Base-by-base conservation (phyloP, 2,329 filamentous ascomycete genomes). In the Scolecobasidium constrictum region DNA sequence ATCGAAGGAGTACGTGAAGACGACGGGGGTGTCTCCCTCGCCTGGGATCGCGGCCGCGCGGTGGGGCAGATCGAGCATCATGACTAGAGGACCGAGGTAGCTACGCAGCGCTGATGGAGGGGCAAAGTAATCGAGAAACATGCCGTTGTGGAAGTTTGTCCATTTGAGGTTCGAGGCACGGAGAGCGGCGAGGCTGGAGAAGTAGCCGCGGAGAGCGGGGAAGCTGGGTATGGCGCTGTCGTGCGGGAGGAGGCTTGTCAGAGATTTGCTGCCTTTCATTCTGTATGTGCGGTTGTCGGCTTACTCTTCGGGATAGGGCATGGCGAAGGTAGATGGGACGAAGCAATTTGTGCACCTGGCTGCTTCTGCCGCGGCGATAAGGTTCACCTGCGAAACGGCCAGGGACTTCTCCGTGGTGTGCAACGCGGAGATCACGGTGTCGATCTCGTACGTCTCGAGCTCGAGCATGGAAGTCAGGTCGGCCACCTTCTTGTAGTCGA, bases 391-490 rank as follows among this genome's bases (percentile, higher is more conserved):
- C 11, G 49, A 23, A 15, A 45, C 19, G n/a, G n/a, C n/a, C n/a
- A n/a, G n/a, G 21, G 34, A 42, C 13, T 9, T 42, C 9, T 37
- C 35, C 22, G 38, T 23, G 13, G 49, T 43, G 6, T 37, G 43
- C n/a, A 53, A 35, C 5, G 52, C 46, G 9, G 49, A 50, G 20
- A 53, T 49, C 17, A 53, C 44, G n/a, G 47, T 42, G 31, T 49
- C 46, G 5, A 50, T 35, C 4, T 41, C 38, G 18, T 49, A 46
- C 15, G 16, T 22, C 38, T 47, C 22, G 11, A 52, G 42, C 9
- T 46, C 26, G 6, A 19, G 28, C 11, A 23, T n/a, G 16, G 50
- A 37, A 13, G 28, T 17, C 6, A 46, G 34, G 19, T n/a, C n/a
- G n/a, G n/a, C n/a, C n/a, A 36, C 5, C 15, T 47, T 35, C 18